phyloP scores from a whole-genome alignment of 1,284 basidiomycete species.

The Pseudozyma flocculosa region DNA sequence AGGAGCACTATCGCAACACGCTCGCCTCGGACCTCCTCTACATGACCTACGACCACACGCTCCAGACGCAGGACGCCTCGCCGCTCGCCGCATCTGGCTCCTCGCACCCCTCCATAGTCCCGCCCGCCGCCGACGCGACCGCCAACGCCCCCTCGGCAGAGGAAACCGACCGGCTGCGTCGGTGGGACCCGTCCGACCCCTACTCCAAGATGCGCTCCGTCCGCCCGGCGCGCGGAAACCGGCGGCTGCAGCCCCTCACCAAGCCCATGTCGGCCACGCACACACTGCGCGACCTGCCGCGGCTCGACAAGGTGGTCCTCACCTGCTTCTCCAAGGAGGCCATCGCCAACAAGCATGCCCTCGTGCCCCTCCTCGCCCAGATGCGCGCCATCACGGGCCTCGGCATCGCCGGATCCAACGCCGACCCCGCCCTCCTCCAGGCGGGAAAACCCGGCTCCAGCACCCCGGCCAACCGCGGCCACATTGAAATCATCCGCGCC shows the following conservation, averaged over 20 bases:
- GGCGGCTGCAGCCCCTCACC: conserved; percentile 39
- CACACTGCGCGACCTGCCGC: conserved; percentile 60
- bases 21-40: conserved; percentile 88
- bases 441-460: not conserved
- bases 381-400: conserved; percentile 85
- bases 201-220: conserved; percentile 75
- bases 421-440: conserved; percentile 30
- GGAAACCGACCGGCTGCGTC: conserved; percentile 60
- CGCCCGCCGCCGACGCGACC: conserved; percentile 1
- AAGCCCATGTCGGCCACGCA: conserved; percentile 29
- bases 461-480: conserved; percentile 16
- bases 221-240: conserved; percentile 68
- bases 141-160: not conserved
- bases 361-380: conserved; percentile 83
- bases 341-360: conserved; percentile 70
- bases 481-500: conserved; percentile 75
- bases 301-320: conserved; percentile 75
- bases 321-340: conserved; percentile 60
- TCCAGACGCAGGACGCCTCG: too few relatives aligned
- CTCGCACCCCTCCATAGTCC: not conserved
- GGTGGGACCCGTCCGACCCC: conserved; percentile 75
- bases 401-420: conserved; percentile 60
- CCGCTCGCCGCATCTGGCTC: too few relatives aligned
- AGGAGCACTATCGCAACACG: conserved; percentile 80
- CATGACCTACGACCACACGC: conserved; percentile 73